These are phyloP conservation scores for Metarhizium sp. DNA, from an alignment of 2,329 filamentous ascomycete species.

Conservation along the genomic window DNA sequence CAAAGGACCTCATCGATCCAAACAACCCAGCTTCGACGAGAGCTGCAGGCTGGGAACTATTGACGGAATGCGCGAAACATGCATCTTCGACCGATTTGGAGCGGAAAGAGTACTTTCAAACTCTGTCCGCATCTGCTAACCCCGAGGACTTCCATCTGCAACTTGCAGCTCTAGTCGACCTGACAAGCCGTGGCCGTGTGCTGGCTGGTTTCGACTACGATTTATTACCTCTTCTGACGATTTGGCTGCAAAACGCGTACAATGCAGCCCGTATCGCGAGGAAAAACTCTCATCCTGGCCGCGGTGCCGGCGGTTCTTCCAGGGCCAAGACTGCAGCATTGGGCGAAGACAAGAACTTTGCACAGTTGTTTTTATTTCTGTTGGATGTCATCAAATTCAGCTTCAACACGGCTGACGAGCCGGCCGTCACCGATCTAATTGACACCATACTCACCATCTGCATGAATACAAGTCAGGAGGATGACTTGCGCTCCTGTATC, in stretches of 20 bases:
- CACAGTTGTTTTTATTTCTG: conserved; percentile 55
- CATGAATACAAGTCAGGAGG: conserved; percentile 52
- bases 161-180: conserved; percentile 51
- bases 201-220: conserved; percentile 60
- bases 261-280: conserved; percentile 41
- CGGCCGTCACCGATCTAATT: conserved; percentile 52
- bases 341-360: conserved; percentile 52
- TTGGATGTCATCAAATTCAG: conserved; percentile 68
- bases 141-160: conserved; percentile 58
- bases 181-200: conserved; percentile 52
- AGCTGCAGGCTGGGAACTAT: conserved; percentile 53
- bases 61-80: conserved; percentile 57
- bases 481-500: conserved; percentile 59
- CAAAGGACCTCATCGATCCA: conserved; percentile 53
- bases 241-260: conserved; percentile 51
- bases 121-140: conserved; percentile 45
- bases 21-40: conserved; percentile 44
- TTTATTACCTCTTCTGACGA: conserved; percentile 50
- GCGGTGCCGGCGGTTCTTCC: conserved; percentile 25
- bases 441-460: conserved; percentile 57
- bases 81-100: conserved; percentile 55
- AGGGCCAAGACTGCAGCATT: conserved; percentile 27
- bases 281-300: conserved; percentile 30
- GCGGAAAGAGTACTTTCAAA: conserved; percentile 55
- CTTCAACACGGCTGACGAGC: conserved; percentile 56